These are phyloP conservation scores for Blastocystis hominis DNA, from an alignment of 352 stramenopile species.

Conservation along the genomic window DNA sequence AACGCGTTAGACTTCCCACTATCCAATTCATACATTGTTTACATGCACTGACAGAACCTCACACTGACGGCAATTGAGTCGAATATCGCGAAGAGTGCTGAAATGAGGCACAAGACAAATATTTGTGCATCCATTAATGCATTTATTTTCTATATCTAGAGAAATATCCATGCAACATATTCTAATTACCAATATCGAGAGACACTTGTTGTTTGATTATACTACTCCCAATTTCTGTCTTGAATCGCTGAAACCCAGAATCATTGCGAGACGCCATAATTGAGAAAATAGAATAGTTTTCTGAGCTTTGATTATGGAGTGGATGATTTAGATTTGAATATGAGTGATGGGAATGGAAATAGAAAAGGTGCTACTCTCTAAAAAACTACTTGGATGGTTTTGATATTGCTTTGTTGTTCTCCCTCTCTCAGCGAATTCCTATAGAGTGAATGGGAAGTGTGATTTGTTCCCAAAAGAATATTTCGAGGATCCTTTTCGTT, in stretches of 20 bases:
- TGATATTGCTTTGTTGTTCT: no score
- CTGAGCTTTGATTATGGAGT: no score
- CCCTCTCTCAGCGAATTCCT: no score
- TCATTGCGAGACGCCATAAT: not conserved
- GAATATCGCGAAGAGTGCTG: not conserved
- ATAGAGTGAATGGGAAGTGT: no score
- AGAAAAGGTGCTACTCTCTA: no score
- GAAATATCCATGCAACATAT: not conserved
- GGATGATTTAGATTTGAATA: no score
- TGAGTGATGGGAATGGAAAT: no score
- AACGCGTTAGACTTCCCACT: not conserved
- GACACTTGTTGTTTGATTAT: not conserved
- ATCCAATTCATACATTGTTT: not conserved
- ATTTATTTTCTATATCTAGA: constrained; percentile 7
- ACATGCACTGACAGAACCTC: not conserved
- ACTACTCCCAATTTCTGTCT: constrained; percentile 6
- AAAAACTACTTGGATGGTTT: no score
- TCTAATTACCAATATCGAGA: not conserved
- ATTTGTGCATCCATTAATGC: not conserved
- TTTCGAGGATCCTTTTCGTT: no score
- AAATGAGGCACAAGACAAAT: not conserved
- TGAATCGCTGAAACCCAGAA: constrained; percentile 1
- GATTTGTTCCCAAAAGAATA: no score
- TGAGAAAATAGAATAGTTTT: no score
- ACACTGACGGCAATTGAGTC: constrained; percentile 16